Evolutionary conservation across 768 basidiomycete species (phyloP).

Genomic region (Neoboletus subvelutipes): DNA sequence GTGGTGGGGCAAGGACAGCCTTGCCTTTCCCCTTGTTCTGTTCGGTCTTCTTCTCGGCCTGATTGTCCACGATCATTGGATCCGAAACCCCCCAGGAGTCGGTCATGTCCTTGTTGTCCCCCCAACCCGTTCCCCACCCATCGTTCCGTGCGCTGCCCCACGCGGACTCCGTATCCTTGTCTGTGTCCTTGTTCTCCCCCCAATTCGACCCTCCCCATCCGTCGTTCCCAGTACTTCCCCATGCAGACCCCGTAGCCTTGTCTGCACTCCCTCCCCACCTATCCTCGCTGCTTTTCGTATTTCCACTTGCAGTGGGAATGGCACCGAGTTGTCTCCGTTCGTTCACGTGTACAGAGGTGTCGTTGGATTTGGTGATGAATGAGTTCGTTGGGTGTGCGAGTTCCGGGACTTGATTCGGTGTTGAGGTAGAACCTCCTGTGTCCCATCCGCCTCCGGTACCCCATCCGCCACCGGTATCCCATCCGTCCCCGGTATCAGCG

Average conservation of each 20-base stretch:
- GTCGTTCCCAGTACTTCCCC: background rate
- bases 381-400: background rate
- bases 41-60: background rate
- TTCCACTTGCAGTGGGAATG: background rate
- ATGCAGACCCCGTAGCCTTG: background rate
- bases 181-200: background rate
- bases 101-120: constrained; percentile 1
- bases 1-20: constrained; percentile 22
- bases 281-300: background rate
- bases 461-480: constrained; percentile 14
- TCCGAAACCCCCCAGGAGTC: constrained; percentile 5
- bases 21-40: constrained; percentile 14
- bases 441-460: constrained; percentile 10
- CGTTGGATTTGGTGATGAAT: background rate
- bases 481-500: background rate
- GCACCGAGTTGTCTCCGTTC: constrained; percentile 3
- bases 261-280: constrained; percentile 6
- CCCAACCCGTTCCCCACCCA: constrained; percentile 10
- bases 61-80: constrained; percentile 11
- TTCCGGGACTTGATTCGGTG: constrained; percentile 2
- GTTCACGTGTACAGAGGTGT: background rate
- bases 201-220: constrained; percentile 3
- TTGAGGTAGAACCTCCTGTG: constrained; percentile 1
- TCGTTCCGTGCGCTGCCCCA: background rate
- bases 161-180: background rate